Conservation (phyloP, 257 asterid genomes). For the Lycium ferocissimum region DNA sequence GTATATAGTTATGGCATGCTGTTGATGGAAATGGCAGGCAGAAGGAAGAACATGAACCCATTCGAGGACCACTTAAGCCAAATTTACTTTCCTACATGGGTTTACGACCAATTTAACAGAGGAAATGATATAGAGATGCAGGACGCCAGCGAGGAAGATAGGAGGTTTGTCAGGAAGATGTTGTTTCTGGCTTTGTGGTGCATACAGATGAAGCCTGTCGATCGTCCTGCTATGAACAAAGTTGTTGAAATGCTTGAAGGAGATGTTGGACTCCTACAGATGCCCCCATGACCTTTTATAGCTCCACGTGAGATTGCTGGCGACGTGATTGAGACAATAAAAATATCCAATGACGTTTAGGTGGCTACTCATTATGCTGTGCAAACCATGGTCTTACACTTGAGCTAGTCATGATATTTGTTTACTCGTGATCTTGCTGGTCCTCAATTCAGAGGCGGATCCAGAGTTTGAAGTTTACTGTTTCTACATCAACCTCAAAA, state of each 20-base stretch:
- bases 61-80: conserved; percentile 34
- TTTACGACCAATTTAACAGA: conserved; percentile 43
- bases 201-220: conserved; percentile 55
- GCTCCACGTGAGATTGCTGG: conserved; percentile 28
- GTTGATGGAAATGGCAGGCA: conserved; percentile 58
- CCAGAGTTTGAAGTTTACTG: no score
- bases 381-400: neutral
- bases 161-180: conserved; percentile 54
- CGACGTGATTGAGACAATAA: neutral
- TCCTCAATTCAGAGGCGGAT: no score
- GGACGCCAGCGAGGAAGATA: conserved; percentile 46
- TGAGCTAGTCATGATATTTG: no score
- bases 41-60: conserved; percentile 41
- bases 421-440: no score
- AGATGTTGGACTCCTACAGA: conserved; percentile 31
- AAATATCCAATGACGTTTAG: neutral
- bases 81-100: conserved; percentile 57
- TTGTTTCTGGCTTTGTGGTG: conserved; percentile 55
- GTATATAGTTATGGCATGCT: conserved; percentile 67
- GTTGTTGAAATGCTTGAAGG: conserved; percentile 60
- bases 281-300: conserved; percentile 55
- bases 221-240: conserved; percentile 59
- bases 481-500: no score
- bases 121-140: conserved; percentile 44
- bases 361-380: neutral